phyloP scores from a whole-genome alignment of 768 basidiomycete species.

The Naematelia encephala region DNA sequence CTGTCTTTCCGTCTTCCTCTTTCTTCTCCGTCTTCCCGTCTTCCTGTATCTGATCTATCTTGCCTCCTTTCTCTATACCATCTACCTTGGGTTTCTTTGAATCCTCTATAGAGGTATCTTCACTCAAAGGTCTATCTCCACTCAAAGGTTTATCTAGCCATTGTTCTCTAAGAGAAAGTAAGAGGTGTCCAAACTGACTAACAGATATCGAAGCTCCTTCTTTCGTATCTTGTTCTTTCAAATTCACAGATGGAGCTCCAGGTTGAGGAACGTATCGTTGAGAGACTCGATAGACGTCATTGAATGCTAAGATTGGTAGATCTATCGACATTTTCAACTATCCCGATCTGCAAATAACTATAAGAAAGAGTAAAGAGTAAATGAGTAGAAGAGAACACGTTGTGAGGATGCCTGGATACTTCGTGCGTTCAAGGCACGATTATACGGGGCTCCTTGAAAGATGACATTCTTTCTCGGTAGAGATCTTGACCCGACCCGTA shows the following conservation, averaged over 20 bases:
- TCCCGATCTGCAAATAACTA: too few species aligned
- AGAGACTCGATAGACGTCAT: constrained; percentile 67
- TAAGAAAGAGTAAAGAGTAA: too few species aligned
- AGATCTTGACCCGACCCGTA: too few species aligned
- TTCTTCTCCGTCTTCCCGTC: constrained; percentile 5
- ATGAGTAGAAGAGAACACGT: too few species aligned
- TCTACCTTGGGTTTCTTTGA: background rate
- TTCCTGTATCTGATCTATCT: too few species aligned
- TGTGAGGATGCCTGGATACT: too few species aligned
- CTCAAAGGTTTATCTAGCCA: constrained; percentile 56
- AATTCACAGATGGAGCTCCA: constrained; percentile 25
- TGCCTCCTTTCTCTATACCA: too few species aligned
- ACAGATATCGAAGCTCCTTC: constrained; percentile 63
- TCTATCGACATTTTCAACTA: constrained; percentile 19
- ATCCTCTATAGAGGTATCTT: background rate
- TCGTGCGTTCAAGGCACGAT: too few species aligned
- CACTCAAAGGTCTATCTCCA: too few species aligned
- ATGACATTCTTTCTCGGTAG: too few species aligned
- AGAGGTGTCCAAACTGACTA: constrained; percentile 77
- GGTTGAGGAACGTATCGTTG: constrained; percentile 59
- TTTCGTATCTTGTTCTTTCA: constrained; percentile 2
- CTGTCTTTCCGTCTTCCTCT: constrained; percentile 52
- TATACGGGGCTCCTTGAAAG: too few species aligned
- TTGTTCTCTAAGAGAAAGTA: constrained; percentile 61
- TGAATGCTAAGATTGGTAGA: constrained; percentile 51